Base-by-base conservation (phyloP, 1,139 yeast species). In the Torulaspora globosa region DNA sequence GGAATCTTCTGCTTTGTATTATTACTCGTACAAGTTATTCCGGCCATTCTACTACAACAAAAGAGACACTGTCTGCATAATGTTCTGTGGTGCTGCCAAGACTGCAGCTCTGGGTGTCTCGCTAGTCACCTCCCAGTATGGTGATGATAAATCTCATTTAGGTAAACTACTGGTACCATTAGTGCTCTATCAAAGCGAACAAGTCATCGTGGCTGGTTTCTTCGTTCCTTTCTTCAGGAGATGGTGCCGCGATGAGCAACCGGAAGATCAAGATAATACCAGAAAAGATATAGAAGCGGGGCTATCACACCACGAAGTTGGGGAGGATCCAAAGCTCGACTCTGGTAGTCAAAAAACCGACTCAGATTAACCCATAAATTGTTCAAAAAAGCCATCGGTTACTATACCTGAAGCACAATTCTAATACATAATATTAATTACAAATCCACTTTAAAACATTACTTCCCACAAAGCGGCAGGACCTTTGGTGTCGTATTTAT, bases 101-200 rank as follows among this genome's bases (percentile, higher is more conserved):
- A 87, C 96, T 0, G 96, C 95, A 0, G 96, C 96, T 0, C 71
- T 88, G 43, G 96, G 96, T 37, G 95, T 88, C 1, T 84, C 95
- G 1, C 71, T 88, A 46, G 73, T 85, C 8, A 72, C 88, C 1
- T 78, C 96, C 0, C 96, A 88, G 64, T 88, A 86, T 62, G 94
- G 95, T 7, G 67, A 79, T 4, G 58, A 73, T 40, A 77, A 77
- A 53, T 74, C 75, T 5, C 71, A 79, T 52, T 70, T 87, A 51
- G 96, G 96, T 19, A 76, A 79, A 46, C 67, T 88, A 34, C 69
- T 89, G 34, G 88, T 87, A 4, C 94, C 96, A 0, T 71, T 88
- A 60, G 95, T 87, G 10, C 69, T 88, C 43, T 88, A 85, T 60
- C 96, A 87, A 66, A 83, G 90, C 9, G 90, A 84, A 59, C 96